Conservation (phyloP, 2,329 filamentous ascomycete species). For the Verticillium nubilum region DNA sequence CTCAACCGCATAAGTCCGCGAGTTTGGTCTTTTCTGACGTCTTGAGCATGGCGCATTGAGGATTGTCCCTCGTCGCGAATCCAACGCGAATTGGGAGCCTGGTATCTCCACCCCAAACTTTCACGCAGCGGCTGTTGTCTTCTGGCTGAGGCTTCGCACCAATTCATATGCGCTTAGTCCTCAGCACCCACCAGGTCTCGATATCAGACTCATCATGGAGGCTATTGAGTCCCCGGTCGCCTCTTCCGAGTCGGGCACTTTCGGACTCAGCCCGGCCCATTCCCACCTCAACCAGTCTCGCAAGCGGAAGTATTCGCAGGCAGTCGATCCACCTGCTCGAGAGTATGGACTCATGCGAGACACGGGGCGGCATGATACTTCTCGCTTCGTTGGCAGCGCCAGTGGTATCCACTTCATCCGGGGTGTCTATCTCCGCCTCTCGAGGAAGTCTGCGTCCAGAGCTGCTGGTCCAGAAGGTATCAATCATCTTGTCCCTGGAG, state of each 20-base stretch:
- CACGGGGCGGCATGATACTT: conserved; percentile 35
- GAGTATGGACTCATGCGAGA: conserved; percentile 43
- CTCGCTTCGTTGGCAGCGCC: conserved; percentile 51
- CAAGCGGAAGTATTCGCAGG: conserved; percentile 22
- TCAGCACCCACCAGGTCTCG: not conserved
- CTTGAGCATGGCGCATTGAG: too few species aligned
- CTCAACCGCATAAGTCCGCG: not conserved
- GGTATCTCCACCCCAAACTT: not conserved
- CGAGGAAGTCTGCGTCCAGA: conserved; percentile 16
- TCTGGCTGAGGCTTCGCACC: not conserved
- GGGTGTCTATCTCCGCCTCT: conserved; percentile 45
- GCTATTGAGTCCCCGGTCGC: conserved; percentile 21
- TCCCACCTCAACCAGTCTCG: conserved; percentile 15
- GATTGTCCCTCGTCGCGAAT: conserved; percentile 2
- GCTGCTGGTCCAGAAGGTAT: conserved; percentile 6
- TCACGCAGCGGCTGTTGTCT: not conserved
- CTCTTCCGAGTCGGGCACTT: conserved; percentile 17
- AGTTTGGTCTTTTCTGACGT: not conserved
- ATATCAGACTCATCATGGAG: conserved; percentile 15
- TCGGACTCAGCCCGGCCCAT: conserved; percentile 9
- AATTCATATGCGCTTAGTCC: not conserved
- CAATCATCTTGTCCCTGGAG: conserved; percentile 46
- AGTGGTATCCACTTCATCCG: conserved; percentile 56
- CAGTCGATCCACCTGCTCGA: conserved; percentile 19
- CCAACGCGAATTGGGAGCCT: not conserved